These are phyloP conservation scores for Sugiyamaella smithiae DNA, from an alignment of 805 yeast genomes.

Conservation along the genomic window DNA sequence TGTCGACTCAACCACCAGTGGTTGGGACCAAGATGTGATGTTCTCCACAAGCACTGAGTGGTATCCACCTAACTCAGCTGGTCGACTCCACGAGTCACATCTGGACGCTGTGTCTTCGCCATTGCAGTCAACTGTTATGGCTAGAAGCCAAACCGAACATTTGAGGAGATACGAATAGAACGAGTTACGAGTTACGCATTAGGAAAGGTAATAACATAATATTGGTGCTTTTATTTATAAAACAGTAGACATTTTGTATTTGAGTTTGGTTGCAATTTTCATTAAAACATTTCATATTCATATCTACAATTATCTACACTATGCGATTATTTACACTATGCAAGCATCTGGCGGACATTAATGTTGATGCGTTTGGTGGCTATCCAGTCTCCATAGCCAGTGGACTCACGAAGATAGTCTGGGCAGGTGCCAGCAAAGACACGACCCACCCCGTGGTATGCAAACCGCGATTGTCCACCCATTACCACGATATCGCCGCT, in stretches of 20 bases:
- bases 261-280: too few relatives aligned
- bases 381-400: constrained; percentile 32
- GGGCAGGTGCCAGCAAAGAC: constrained; percentile 39
- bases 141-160: constrained; percentile 15
- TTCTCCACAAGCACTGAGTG: constrained; percentile 8
- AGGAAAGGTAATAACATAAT: too few relatives aligned
- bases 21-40: constrained; percentile 7
- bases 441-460: constrained; percentile 44
- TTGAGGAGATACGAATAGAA: constrained; percentile 1
- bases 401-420: constrained; percentile 18
- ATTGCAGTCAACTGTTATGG: constrained; percentile 8
- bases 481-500: constrained; percentile 42
- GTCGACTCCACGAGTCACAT: not conserved
- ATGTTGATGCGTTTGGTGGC: constrained; percentile 37
- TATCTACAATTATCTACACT: too few relatives aligned
- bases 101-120: constrained; percentile 8
- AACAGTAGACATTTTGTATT: too few relatives aligned
- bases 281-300: too few relatives aligned
- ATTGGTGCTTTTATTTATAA: too few relatives aligned
- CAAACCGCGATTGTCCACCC: constrained; percentile 40
- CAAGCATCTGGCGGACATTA: constrained; percentile 41
- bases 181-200: too few relatives aligned
- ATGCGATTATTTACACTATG: too few relatives aligned
- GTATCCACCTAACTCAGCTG: constrained; percentile 14
- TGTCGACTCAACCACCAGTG: constrained; percentile 15